These are phyloP conservation scores for Termitomyces sp. DNA, from an alignment of 768 basidiomycete genomes.

Conservation along the genomic window DNA sequence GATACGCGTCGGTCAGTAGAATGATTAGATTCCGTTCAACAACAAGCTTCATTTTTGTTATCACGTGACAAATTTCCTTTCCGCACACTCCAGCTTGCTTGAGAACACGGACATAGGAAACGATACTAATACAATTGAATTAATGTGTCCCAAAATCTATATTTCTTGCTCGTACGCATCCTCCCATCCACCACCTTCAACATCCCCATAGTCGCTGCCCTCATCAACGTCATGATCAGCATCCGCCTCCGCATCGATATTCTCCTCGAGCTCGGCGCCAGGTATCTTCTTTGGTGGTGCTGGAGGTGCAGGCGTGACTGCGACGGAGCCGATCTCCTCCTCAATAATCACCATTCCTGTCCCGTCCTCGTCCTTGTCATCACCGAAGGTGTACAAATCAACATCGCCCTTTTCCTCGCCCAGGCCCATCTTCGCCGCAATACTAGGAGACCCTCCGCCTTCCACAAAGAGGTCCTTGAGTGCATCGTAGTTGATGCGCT, in stretches of 20 bases:
- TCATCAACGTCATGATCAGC: constrained; percentile 40
- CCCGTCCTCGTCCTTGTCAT: constrained; percentile 32
- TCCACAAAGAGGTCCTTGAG: constrained; percentile 74
- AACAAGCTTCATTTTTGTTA: background rate
- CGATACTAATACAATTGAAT: background rate
- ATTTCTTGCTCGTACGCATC: constrained; percentile 74
- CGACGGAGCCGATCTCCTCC: constrained; percentile 28
- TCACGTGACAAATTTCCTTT: background rate
- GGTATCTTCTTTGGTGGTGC: constrained; percentile 15
- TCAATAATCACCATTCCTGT: constrained; percentile 32
- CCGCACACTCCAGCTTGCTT: too few species aligned
- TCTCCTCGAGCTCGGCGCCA: constrained; percentile 15
- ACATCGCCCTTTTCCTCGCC: constrained; percentile 41
- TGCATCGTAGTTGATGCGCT: constrained; percentile 91
- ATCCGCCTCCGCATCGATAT: constrained; percentile 19
- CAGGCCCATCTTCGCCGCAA: constrained; percentile 22
- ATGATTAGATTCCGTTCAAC: constrained; percentile 5
- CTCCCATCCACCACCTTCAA: constrained; percentile 46
- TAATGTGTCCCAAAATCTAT: constrained; percentile 13
- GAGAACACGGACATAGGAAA: background rate
- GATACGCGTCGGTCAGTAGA: background rate
- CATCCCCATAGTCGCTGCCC: constrained; percentile 40
- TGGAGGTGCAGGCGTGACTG: constrained; percentile 16
- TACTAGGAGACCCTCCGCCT: constrained; percentile 24
- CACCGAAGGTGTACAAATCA: constrained; percentile 35